A percentile compares a stretch with the other conserved stretches of the same genome.
Conservation (phyloP, 768 basidiomycete species). For the Melanogaster broomeanus region DNA sequence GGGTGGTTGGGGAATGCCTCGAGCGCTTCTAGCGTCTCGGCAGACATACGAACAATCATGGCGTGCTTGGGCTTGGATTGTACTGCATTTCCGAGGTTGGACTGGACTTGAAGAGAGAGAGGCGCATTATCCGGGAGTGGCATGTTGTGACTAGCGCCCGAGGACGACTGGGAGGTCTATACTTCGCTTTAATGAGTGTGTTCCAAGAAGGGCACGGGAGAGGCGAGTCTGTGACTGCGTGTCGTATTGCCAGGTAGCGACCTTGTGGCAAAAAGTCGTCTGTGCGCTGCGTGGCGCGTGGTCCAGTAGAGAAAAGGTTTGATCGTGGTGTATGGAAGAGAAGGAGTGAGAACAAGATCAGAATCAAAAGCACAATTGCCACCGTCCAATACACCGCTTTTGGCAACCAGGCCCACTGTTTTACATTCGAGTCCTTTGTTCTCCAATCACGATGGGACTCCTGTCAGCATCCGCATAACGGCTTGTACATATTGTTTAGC, state of each 20-base stretch:
- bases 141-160: constrained; percentile 44
- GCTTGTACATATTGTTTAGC: too few species aligned
- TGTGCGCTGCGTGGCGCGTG: background rate
- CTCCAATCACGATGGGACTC: too few species aligned
- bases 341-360: constrained; percentile 9
- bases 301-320: background rate
- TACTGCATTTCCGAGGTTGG: constrained; percentile 53
- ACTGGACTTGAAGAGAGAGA: constrained; percentile 60
- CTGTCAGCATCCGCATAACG: too few species aligned
- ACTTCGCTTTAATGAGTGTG: background rate
- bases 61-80: constrained; percentile 69
- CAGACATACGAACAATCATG: constrained; percentile 75
- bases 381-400: background rate
- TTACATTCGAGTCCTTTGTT: too few species aligned
- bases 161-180: background rate
- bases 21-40: constrained; percentile 70
- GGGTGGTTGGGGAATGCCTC: constrained; percentile 47
- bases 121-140: constrained; percentile 59
- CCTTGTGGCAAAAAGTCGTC: background rate
- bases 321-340: constrained; percentile 1
- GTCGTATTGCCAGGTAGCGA: background rate
- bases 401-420: too few species aligned
- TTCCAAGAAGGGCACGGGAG: constrained; percentile 1
- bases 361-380: background rate
- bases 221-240: background rate